These are phyloP conservation scores for Furcasterigmium sp. DNA, from an alignment of 2,329 filamentous ascomycete genomes.

Conservation along the genomic window DNA sequence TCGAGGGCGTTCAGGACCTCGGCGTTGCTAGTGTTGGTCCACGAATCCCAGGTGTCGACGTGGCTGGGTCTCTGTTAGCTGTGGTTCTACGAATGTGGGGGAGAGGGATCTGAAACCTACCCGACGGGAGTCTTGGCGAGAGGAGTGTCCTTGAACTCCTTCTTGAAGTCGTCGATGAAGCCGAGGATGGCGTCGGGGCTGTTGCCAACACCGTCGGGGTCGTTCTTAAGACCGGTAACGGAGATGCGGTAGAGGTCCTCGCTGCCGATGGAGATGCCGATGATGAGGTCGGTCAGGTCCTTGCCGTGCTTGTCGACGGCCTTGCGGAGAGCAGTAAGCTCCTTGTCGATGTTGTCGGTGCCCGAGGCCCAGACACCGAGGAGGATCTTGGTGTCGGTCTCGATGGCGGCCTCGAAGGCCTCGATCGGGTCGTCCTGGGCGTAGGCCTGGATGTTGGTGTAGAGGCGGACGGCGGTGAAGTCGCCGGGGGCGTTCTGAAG, in stretches of 20 bases:
- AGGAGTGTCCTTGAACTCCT: slow-evolving; percentile 42
- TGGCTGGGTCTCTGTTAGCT: slow-evolving; percentile 32
- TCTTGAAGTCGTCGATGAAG: slow-evolving; percentile 62
- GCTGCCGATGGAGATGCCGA: slow-evolving; percentile 60
- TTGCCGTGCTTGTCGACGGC: slow-evolving; percentile 49
- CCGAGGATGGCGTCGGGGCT: slow-evolving; percentile 52
- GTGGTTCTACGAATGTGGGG: neutral
- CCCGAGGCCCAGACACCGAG: slow-evolving; percentile 61
- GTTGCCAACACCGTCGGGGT: slow-evolving; percentile 54
- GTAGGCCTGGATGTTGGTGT: slow-evolving; percentile 63
- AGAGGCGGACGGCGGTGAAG: slow-evolving; percentile 57
- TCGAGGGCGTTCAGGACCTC: slow-evolving; percentile 57
- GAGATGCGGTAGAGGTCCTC: slow-evolving; percentile 63
- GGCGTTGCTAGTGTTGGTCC: slow-evolving; percentile 54
- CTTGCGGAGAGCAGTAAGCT: slow-evolving; percentile 54
- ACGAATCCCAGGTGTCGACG: slow-evolving; percentile 64
- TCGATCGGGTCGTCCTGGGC: slow-evolving; percentile 71
- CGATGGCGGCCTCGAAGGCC: slow-evolving; percentile 69
- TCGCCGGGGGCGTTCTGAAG: slow-evolving; percentile 42
- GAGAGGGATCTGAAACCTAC: neutral
- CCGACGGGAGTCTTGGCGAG: slow-evolving; percentile 45
- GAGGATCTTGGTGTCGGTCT: slow-evolving; percentile 55
- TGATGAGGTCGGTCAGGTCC: slow-evolving; percentile 47
- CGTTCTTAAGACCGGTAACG: slow-evolving; percentile 56
- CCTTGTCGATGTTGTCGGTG: slow-evolving; percentile 47